Evolutionary conservation across 202 grass and related monocot genomes (phyloP), one percentile per base, ranked within the genome.

Genomic region (Brachypodium distachyon): DNA sequence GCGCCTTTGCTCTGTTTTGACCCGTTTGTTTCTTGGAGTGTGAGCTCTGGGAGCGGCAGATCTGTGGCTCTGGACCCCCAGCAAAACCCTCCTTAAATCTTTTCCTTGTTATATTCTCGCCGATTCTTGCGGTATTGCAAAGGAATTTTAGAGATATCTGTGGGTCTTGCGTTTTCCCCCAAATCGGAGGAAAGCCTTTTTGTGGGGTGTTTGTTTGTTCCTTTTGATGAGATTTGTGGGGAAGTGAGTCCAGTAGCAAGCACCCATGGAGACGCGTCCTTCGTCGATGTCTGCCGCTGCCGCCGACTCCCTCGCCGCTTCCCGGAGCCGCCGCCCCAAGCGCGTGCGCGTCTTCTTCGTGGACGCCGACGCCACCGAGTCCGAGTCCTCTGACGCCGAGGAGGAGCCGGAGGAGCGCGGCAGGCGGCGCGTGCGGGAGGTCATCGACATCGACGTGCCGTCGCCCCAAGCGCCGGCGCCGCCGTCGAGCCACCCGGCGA

Each of bases 361-460:
- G 2, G 95, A 98, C 76, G 83, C 80, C 7, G 89, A 94, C 41
- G 95, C 95, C 52, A 98, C 87, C 27, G 86, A 87, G 34, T 94
- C 80, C 26, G 86, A 86, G 59, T 98, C 95, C 14, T 88, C 86
- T 7, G 85, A 77, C 6, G 90, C 77, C 23, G 90, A 87, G n/a
- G 88, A 89, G n/a, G 78, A n/a, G n/a, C n/a, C 3, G 0, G 37
- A 38, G 8, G 66, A 21, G 9, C 56, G 51, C 16, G 40, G 10
- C 55, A 8, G 25, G 32, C 87, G 64, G 73, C 70, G 66, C 53
- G 73, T 94, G 48, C 87, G 81, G 26, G 65, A 98, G 77, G 50
- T 94, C 68, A 92, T 98, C 63, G 42, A 74, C 65, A 76, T 82
- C 49, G 55, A 73, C 42, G 31, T 83, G 29, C 2, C 62, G 1